These are phyloP conservation scores for Suillus americanus DNA, from an alignment of 768 basidiomycete genomes.

Conservation along the genomic window DNA sequence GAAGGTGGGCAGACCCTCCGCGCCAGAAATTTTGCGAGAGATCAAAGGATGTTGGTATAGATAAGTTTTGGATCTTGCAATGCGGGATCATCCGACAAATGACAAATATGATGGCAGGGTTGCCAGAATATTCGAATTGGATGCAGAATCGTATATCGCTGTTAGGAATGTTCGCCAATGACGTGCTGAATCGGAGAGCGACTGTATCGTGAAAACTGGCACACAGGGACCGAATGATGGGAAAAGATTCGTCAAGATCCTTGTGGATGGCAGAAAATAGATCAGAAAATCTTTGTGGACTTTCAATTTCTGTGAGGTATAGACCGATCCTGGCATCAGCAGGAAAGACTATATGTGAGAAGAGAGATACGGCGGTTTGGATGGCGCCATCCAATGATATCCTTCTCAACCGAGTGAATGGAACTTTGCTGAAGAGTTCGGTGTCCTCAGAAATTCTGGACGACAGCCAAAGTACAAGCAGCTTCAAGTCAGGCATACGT, in stretches of 20 bases:
- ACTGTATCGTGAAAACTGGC: no score
- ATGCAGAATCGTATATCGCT: no score
- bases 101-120: no score
- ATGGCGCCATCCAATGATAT: background rate
- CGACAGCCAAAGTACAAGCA: conserved; percentile 33
- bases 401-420: background rate
- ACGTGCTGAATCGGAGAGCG: background rate
- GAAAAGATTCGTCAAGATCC: background rate
- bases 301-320: background rate
- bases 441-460: background rate
- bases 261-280: background rate
- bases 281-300: background rate
- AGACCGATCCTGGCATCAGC: no score
- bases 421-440: background rate
- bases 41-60: background rate
- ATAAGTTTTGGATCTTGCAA: background rate
- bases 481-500: conserved; percentile 33
- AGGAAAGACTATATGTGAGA: background rate
- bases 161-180: no score
- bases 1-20: background rate
- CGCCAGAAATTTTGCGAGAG: background rate
- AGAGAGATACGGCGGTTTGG: background rate
- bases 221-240: background rate
- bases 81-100: no score
- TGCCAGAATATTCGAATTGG: no score